Evolutionary conservation across 192 early-diverging fungal genomes (phyloP).

Genomic region (Backusella australiensis): DNA sequence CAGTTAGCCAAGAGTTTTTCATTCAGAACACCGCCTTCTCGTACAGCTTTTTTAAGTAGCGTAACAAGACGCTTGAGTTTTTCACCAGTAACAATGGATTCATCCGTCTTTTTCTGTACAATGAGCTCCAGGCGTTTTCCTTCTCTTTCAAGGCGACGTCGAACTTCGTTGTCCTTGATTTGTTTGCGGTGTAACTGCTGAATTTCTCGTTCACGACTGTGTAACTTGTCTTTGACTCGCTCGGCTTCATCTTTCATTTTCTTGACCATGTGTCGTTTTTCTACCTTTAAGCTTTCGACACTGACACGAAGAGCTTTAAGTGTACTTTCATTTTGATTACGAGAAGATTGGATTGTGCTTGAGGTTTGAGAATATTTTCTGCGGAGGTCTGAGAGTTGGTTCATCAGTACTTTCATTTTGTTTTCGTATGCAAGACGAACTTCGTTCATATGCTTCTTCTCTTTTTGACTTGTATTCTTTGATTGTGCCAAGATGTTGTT

Average conservation of each 20-base stretch:
- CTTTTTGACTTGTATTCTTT: conserved; percentile 1
- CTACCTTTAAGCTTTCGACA: conserved; percentile 66
- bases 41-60: conserved; percentile 44
- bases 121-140: conserved; percentile 47
- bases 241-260: conserved; percentile 69
- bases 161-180: conserved; percentile 41
- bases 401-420: conserved; percentile 55
- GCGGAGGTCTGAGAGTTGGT: conserved; percentile 47
- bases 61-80: conserved; percentile 44
- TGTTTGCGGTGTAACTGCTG: conserved; percentile 54
- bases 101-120: conserved; percentile 56
- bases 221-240: conserved; percentile 55
- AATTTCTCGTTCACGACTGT: conserved; percentile 54
- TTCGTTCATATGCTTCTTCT: conserved; percentile 28
- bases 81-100: conserved; percentile 37
- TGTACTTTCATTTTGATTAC: conserved; percentile 57
- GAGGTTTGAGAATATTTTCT: conserved; percentile 55
- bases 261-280: conserved; percentile 73
- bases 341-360: conserved; percentile 41
- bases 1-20: conserved; percentile 26
- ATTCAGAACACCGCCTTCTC: conserved; percentile 26
- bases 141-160: conserved; percentile 49
- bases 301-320: conserved; percentile 60
- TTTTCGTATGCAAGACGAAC: conserved; percentile 50
- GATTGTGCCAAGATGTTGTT: background rate